A percentile compares a stretch with the other conserved stretches of the same genome.
Evolutionary conservation across 1,284 basidiomycete species (phyloP).

Genomic region (Marasmius fiardii): DNA sequence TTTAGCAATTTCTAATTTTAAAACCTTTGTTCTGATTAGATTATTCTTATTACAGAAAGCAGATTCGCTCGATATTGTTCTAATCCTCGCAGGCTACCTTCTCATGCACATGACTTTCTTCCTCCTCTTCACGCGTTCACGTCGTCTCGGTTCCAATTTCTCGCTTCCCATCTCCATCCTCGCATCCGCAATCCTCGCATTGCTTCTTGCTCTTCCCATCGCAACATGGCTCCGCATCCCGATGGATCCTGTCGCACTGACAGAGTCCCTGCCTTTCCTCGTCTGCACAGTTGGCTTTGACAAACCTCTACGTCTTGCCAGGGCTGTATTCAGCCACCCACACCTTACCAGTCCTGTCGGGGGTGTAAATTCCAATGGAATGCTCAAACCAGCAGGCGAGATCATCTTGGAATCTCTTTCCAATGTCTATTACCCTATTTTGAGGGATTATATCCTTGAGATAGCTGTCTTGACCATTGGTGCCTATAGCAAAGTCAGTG

Average conservation of each 20-base stretch:
- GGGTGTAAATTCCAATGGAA: slow-evolving; percentile 28
- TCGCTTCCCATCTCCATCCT: slow-evolving; percentile 87
- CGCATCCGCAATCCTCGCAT: slow-evolving; percentile 82
- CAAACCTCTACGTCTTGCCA: slow-evolving; percentile 91
- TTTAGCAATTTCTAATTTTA: neutral
- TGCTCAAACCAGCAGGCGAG: slow-evolving; percentile 75
- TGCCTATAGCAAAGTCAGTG: slow-evolving; percentile 84
- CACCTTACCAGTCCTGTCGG: slow-evolving; percentile 59
- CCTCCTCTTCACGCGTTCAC: slow-evolving; percentile 83
- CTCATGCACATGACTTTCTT: slow-evolving; percentile 97
- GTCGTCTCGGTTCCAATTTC: slow-evolving; percentile 85
- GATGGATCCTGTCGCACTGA: slow-evolving; percentile 90
- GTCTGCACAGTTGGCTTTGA: slow-evolving; percentile 98
- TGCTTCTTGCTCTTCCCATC: slow-evolving; percentile 84
- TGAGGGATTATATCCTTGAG: slow-evolving; percentile 92
- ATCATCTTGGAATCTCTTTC: slow-evolving; percentile 85
- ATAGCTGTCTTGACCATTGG: slow-evolving; percentile 88
- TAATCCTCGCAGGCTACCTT: slow-evolving; percentile 93
- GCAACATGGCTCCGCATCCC: slow-evolving; percentile 84
- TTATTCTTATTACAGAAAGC: slow-evolving; percentile 60
- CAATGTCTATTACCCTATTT: slow-evolving; percentile 77
- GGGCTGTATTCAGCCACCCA: slow-evolving; percentile 87
- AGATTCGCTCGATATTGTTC: slow-evolving; percentile 92
- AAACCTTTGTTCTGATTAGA: neutral
- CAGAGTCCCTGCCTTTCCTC: slow-evolving; percentile 95